Evolutionary conservation across 768 basidiomycete genomes (phyloP).

Genomic region (Pulveroboletus sp.): DNA sequence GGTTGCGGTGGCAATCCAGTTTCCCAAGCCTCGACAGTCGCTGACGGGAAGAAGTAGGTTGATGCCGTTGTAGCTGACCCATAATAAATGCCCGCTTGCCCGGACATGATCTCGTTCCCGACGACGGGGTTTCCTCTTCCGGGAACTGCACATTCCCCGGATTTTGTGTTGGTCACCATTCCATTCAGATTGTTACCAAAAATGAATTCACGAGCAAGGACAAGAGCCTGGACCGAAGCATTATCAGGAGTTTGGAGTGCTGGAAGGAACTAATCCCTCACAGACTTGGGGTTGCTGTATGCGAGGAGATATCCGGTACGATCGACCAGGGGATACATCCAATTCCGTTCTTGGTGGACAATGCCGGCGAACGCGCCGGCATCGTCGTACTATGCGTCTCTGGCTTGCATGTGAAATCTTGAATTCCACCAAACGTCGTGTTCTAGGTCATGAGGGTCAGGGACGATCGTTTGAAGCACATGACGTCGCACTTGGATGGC

Average conservation of each 20-base stretch:
- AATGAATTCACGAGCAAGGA: constrained; percentile 61
- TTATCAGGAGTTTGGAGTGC: neutral
- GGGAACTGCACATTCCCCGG: constrained; percentile 30
- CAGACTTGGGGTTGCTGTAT: constrained; percentile 35
- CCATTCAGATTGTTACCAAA: constrained; percentile 62
- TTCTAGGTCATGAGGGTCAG: constrained; percentile 41
- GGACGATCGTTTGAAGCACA: neutral
- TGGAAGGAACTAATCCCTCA: constrained; percentile 32
- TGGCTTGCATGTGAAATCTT: constrained; percentile 67
- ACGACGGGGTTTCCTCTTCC: constrained; percentile 50
- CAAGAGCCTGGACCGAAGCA: constrained; percentile 43
- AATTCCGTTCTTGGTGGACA: constrained; percentile 68
- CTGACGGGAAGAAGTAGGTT: constrained; percentile 51
- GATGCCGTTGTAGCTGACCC: constrained; percentile 46
- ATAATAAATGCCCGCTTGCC: constrained; percentile 52
- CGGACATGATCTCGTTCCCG: constrained; percentile 46
- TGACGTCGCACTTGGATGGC: constrained; percentile 45
- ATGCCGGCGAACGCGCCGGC: constrained; percentile 56
- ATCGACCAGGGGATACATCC: constrained; percentile 40
- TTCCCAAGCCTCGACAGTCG: constrained; percentile 56
- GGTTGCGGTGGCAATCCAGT: constrained; percentile 35
- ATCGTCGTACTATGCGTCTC: constrained; percentile 63
- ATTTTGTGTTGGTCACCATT: constrained; percentile 28
- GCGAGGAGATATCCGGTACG: constrained; percentile 39
- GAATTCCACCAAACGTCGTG: constrained; percentile 75